phyloP scores from a whole-genome alignment of 2,329 filamentous ascomycete genomes.

The Alternaria sp. region DNA sequence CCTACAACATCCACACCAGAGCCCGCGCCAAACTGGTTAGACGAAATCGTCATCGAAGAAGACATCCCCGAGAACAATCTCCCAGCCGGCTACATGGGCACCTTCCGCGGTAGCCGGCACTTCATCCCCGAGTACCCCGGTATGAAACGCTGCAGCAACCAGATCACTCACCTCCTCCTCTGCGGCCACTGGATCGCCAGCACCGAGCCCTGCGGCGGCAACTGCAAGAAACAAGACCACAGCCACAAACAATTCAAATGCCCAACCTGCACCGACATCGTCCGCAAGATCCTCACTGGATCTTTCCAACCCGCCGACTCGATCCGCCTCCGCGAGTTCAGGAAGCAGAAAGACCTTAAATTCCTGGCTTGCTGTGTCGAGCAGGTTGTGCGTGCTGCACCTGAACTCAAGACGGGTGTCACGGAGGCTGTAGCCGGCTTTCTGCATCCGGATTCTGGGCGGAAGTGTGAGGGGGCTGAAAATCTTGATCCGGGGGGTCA shows the following conservation, averaged over 20 bases:
- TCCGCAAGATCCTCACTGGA: constrained; percentile 2
- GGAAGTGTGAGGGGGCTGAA: not conserved
- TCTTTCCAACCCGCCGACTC: not conserved
- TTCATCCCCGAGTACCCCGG: not conserved
- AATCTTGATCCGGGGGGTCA: not conserved
- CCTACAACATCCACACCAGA: not conserved
- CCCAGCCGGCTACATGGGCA: constrained; percentile 20
- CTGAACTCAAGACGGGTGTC: not conserved
- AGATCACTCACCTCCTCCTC: constrained; percentile 8
- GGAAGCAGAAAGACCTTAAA: not conserved
- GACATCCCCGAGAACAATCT: not conserved
- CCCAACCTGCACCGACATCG: constrained; percentile 6
- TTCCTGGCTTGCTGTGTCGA: not conserved
- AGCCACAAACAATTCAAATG: constrained; percentile 10
- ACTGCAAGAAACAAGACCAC: constrained; percentile 9
- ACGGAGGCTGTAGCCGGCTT: not conserved
- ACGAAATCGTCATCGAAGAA: not conserved
- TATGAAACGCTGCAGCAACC: not conserved
- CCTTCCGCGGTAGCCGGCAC: constrained; percentile 8
- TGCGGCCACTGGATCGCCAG: constrained; percentile 21
- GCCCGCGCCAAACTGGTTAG: not conserved
- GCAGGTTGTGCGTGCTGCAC: not conserved
- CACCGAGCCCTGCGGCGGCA: constrained; percentile 11
- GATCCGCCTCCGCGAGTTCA: not conserved
- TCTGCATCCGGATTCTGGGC: too few relatives aligned